phyloP scores from a whole-genome alignment of 2,329 filamentous ascomycete genomes.

The Ramularia endophylla region DNA sequence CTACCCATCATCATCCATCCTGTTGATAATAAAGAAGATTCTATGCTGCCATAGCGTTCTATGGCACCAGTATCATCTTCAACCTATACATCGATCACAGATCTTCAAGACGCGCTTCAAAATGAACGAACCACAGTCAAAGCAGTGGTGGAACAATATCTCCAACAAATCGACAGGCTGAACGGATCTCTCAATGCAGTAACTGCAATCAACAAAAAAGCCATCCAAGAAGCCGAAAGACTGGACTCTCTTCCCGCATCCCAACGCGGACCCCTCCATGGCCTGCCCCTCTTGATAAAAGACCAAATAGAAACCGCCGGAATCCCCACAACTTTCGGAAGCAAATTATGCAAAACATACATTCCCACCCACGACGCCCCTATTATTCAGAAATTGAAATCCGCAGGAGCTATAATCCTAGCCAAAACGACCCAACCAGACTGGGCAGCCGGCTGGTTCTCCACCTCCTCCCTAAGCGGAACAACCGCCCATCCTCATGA shows the following conservation, averaged over 20 bases:
- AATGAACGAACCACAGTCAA: constrained; percentile 11
- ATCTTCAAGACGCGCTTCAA: constrained; percentile 13
- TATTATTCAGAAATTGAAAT: constrained; percentile 15
- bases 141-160: constrained; percentile 14
- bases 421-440: constrained; percentile 22
- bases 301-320: constrained; percentile 22
- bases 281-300: constrained; percentile 22
- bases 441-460: constrained; percentile 19
- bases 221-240: constrained; percentile 13
- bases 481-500: constrained; percentile 23
- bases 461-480: constrained; percentile 18
- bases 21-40: too few species aligned
- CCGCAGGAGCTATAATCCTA: constrained; percentile 21
- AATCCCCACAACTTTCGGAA: constrained; percentile 20
- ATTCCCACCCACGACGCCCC: constrained; percentile 18
- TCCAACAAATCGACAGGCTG: constrained; percentile 13
- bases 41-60: too few species aligned
- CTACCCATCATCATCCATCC: too few species aligned
- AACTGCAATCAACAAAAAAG: constrained; percentile 15
- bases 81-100: constrained; percentile 12
- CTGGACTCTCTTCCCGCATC: constrained; percentile 14
- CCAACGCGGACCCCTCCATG: constrained; percentile 17
- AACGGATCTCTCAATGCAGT: constrained; percentile 22
- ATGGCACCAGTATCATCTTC: too few species aligned
- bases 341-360: constrained; percentile 15